Conservation (phyloP, 148 eudicot genomes). For the Camellia sinensis region DNA sequence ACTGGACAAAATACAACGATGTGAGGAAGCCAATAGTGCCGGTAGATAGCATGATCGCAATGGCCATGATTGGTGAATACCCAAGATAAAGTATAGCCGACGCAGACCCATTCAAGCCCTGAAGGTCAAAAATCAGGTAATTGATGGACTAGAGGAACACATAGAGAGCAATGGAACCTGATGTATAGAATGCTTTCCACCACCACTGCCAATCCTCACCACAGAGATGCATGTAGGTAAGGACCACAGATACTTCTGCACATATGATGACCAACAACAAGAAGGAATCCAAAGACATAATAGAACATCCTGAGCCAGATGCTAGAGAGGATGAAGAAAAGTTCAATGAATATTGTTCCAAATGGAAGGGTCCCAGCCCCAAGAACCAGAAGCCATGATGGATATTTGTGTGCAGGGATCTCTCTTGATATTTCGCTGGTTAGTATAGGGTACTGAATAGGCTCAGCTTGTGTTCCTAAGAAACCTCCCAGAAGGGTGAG, state of each 20-base stretch:
- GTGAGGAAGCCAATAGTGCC: slow-evolving; percentile 61
- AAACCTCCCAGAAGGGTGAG: slow-evolving; percentile 63
- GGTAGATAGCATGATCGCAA: slow-evolving; percentile 60
- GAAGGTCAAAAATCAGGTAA: slow-evolving; percentile 55
- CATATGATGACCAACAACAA: slow-evolving; percentile 46
- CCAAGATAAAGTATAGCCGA: slow-evolving; percentile 63
- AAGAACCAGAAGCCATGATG: slow-evolving; percentile 63
- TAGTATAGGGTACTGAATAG: slow-evolving; percentile 45
- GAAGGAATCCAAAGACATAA: slow-evolving; percentile 56
- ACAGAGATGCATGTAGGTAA: slow-evolving; percentile 70
- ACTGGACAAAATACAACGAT: slow-evolving; percentile 57
- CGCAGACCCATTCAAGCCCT: slow-evolving; percentile 53
- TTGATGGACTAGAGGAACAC: slow-evolving; percentile 64
- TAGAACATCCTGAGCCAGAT: slow-evolving; percentile 65
- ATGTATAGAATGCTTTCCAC: slow-evolving; percentile 71
- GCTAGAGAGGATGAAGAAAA: slow-evolving; percentile 59
- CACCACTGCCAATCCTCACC: slow-evolving; percentile 78
- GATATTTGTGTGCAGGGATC: slow-evolving; percentile 55
- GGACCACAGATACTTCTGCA: slow-evolving; percentile 58
- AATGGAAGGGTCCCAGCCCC: slow-evolving; percentile 74
- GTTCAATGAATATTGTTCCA: slow-evolving; percentile 62
- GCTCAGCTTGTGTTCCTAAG: slow-evolving; percentile 49
- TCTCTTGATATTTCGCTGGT: slow-evolving; percentile 60
- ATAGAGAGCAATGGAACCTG: slow-evolving; percentile 62
- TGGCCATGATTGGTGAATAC: slow-evolving; percentile 55